A percentile compares a stretch with the other conserved stretches of the same genome.
Evolutionary conservation across 371 early-diverging fungal genomes (phyloP).

Genomic region (Haplosporangium sp.): DNA sequence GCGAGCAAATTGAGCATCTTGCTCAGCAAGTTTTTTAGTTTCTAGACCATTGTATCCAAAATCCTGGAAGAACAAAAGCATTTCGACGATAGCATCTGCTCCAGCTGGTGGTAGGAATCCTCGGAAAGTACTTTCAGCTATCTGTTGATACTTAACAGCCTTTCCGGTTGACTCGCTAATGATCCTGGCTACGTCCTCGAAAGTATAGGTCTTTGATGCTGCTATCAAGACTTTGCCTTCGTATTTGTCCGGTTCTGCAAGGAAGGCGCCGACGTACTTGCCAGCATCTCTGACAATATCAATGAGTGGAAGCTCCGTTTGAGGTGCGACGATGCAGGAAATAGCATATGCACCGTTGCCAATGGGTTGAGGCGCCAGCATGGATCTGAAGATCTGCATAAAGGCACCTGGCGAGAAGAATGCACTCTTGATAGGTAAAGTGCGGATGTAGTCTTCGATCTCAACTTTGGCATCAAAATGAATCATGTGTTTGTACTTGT

Average conservation of each 20-base stretch:
- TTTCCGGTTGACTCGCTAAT: conserved; percentile 19
- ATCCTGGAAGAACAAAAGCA: conserved; percentile 3
- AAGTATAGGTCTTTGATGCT: conserved; percentile 9
- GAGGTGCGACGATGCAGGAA: conserved; percentile 10
- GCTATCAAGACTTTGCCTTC: conserved; percentile 17
- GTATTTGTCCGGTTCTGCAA: conserved; percentile 31
- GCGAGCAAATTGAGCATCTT: conserved; percentile 7
- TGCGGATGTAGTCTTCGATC: conserved; percentile 18
- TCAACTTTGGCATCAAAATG: conserved; percentile 23
- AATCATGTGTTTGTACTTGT: background rate
- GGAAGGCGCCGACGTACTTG: conserved; percentile 25
- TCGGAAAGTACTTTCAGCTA: conserved; percentile 6
- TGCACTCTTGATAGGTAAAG: conserved; percentile 23
- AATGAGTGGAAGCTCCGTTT: conserved; percentile 6
- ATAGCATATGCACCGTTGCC: conserved; percentile 23
- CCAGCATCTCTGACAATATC: conserved; percentile 11
- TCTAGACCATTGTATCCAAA: conserved; percentile 14
- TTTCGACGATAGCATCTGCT: background rate
- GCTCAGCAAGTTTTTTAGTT: conserved; percentile 4
- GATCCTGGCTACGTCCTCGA: conserved; percentile 11
- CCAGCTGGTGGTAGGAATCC: conserved; percentile 3
- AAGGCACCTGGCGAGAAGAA: conserved; percentile 21
- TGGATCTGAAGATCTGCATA: conserved; percentile 12
- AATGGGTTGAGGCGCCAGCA: conserved; percentile 10
- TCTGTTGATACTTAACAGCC: conserved; percentile 14